phyloP scores from a whole-genome alignment of 768 basidiomycete genomes.

The Agaricus subrufescens region DNA sequence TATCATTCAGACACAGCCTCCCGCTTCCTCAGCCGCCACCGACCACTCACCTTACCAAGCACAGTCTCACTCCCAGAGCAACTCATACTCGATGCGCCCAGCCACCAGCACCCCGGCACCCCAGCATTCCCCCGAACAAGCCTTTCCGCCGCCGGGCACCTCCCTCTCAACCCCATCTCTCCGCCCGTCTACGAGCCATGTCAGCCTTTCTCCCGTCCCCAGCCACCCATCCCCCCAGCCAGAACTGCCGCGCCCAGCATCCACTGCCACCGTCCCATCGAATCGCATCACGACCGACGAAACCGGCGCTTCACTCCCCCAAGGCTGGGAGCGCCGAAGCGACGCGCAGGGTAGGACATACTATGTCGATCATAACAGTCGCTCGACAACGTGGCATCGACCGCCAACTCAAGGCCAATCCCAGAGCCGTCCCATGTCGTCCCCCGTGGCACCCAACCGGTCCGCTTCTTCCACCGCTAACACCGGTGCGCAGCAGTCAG shows the following conservation, averaged over 20 bases:
- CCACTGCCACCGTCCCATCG: conserved; percentile 13
- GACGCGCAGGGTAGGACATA: conserved; percentile 72
- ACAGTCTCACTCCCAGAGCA: conserved; percentile 9
- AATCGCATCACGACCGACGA: conserved; percentile 47
- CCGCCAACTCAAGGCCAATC: conserved; percentile 28
- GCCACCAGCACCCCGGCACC: neutral
- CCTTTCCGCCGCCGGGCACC: conserved; percentile 3
- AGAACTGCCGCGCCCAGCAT: conserved; percentile 16
- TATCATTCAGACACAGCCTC: conserved; percentile 26
- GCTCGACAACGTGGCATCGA: conserved; percentile 78
- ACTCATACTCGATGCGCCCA: conserved; percentile 4
- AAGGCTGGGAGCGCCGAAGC: conserved; percentile 79
- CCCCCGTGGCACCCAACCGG: conserved; percentile 20
- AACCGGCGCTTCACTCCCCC: conserved; percentile 59
- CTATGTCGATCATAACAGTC: conserved; percentile 84
- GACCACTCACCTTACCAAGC: conserved; percentile 10
- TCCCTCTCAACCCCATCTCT: conserved; percentile 13
- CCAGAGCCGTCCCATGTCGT: conserved; percentile 23
- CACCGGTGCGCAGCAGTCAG: conserved; percentile 25
- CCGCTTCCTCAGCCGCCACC: neutral
- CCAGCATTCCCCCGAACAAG: neutral
- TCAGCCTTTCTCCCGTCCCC: conserved; percentile 17
- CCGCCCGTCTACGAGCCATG: conserved; percentile 22
- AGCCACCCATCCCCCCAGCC: conserved; percentile 14
- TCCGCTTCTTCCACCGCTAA: conserved; percentile 20